phyloP scores from a whole-genome alignment of 768 basidiomycete genomes.

The Clitopilus hobsonii region DNA sequence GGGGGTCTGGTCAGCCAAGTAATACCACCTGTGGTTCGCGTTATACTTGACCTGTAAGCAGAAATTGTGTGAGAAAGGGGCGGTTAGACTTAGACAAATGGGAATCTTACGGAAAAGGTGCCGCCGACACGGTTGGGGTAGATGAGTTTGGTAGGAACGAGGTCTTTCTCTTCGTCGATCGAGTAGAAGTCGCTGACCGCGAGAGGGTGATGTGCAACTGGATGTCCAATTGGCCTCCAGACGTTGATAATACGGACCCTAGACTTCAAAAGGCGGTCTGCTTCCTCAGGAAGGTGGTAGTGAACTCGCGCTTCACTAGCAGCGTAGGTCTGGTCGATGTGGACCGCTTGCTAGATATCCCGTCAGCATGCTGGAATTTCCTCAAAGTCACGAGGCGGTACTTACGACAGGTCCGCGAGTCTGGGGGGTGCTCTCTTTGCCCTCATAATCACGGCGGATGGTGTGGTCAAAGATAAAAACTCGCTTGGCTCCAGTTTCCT shows the following conservation, averaged over 20 bases:
- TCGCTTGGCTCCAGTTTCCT: background rate
- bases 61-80: background rate
- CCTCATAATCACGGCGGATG: background rate
- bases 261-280: background rate
- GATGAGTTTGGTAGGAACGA: background rate
- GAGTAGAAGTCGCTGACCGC: background rate
- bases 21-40: background rate
- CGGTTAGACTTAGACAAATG: background rate
- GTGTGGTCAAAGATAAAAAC: background rate
- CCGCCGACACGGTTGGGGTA: background rate
- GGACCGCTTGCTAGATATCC: background rate
- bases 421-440: background rate
- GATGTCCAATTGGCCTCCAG: background rate
- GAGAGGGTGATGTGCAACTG: background rate
- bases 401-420: background rate
- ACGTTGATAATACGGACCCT: background rate
- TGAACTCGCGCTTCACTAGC: background rate
- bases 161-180: background rate
- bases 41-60: background rate
- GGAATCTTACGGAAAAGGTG: background rate
- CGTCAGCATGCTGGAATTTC: background rate
- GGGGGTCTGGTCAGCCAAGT: background rate
- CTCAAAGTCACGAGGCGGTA: background rate
- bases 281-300: background rate
- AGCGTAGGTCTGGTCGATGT: background rate